A percentile compares a stretch with the other conserved stretches of the same genome.
These are phyloP conservation scores for Cyanophora paradoxa DNA, from an alignment of 78 protist species.

Conservation along the genomic window DNA sequence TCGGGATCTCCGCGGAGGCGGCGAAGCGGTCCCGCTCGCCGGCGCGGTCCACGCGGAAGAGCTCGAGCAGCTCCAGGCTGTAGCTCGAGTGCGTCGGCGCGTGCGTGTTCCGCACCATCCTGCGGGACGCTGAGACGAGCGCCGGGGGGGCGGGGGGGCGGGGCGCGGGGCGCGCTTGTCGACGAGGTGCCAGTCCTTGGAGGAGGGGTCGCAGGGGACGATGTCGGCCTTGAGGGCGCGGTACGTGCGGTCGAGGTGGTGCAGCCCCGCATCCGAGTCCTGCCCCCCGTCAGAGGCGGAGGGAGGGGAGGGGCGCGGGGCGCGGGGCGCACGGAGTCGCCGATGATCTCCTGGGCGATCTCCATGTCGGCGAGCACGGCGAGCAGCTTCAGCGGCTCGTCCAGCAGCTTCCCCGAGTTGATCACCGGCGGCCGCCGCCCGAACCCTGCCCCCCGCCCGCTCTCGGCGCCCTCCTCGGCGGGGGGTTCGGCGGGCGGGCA, in stretches of 20 bases:
- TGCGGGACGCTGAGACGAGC: not conserved
- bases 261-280: not conserved
- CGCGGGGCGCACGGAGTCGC: no score
- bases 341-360: slow-evolving; percentile 5
- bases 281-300: no score
- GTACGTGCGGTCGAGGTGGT: slow-evolving; percentile 2
- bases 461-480: no score
- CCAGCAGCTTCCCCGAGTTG: not conserved
- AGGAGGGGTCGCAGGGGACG: not conserved
- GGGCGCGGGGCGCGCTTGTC: no score
- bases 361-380: slow-evolving; percentile 20
- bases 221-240: not conserved
- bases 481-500: no score
- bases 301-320: no score
- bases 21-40: slow-evolving; percentile 50
- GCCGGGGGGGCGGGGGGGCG: not conserved
- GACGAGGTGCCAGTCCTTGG: not conserved
- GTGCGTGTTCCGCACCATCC: slow-evolving; percentile 42
- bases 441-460: no score
- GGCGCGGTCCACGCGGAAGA: slow-evolving; percentile 34
- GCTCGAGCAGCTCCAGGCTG: no score
- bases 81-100: slow-evolving; percentile 27
- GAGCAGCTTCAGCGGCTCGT: not conserved
- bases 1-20: slow-evolving; percentile 32
- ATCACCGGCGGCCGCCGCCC: not conserved